phyloP scores from a whole-genome alignment of 2,329 filamentous ascomycete genomes.

The Cytospora paraplurivora region DNA sequence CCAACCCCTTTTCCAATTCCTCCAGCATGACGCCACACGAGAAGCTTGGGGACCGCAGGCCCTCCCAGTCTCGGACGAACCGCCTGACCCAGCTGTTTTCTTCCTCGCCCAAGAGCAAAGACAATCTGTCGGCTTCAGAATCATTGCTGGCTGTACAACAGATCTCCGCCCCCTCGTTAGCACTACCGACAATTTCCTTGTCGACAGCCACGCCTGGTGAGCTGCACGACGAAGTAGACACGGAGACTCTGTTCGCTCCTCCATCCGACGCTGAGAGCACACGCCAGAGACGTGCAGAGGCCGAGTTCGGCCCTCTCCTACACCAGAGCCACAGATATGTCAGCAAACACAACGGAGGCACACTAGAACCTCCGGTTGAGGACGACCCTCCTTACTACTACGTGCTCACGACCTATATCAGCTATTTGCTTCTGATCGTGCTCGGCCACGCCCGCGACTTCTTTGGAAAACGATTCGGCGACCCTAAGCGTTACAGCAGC shows the following conservation, averaged over 20 bases:
- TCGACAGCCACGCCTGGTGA: conserved; percentile 82
- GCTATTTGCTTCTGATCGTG: conserved; percentile 92
- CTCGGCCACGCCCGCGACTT: conserved; percentile 96
- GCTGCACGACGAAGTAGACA: conserved; percentile 68
- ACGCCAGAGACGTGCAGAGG: conserved; percentile 74
- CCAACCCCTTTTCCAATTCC: conserved; percentile 57
- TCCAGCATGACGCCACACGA: conserved; percentile 52
- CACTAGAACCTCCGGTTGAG: conserved; percentile 80
- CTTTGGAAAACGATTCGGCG: conserved; percentile 93
- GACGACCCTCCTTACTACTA: conserved; percentile 98
- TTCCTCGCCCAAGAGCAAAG: conserved; percentile 74
- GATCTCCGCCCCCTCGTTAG: conserved; percentile 72
- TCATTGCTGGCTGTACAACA: conserved; percentile 69
- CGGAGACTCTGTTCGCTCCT: conserved; percentile 84
- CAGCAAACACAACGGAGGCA: conserved; percentile 80
- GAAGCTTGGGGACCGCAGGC: conserved; percentile 57
- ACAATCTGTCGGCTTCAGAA: conserved; percentile 65
- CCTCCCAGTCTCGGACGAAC: conserved; percentile 69
- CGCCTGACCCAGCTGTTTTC: conserved; percentile 84
- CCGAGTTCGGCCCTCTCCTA: conserved; percentile 86
- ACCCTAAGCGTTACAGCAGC: conserved; percentile 78
- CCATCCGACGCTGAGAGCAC: conserved; percentile 81
- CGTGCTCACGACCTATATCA: conserved; percentile 96
- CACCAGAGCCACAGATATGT: conserved; percentile 83
- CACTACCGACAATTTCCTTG: conserved; percentile 87